A percentile compares a stretch with the other conserved stretches of the same genome.
Conservation (phyloP, 257 asterid species). For the Ajuga chamaepitys region DNA sequence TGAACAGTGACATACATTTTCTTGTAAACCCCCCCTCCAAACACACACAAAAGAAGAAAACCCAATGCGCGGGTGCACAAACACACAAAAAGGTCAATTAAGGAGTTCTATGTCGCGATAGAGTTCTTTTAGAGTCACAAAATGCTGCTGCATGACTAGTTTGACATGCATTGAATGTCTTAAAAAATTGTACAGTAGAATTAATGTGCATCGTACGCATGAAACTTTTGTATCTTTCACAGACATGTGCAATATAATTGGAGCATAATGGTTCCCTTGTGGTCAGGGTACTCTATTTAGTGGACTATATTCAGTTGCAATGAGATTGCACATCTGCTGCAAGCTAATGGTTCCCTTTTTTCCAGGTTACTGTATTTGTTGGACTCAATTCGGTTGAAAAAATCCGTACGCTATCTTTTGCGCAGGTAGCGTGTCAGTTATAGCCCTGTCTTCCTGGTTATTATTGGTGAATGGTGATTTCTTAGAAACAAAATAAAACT, state of each 20-base stretch:
- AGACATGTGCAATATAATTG: neutral
- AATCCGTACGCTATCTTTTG: too few species aligned
- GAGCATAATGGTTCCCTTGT: neutral
- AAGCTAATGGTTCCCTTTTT: neutral
- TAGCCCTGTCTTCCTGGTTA: too few species aligned
- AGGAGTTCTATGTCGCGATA: neutral
- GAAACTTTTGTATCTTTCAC: neutral
- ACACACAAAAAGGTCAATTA: neutral
- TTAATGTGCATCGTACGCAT: neutral
- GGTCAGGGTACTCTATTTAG: neutral
- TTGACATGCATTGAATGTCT: constrained; percentile 5
- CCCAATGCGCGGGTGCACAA: too few species aligned
- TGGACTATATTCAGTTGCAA: neutral
- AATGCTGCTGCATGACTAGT: constrained; percentile 6
- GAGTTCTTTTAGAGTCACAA: neutral
- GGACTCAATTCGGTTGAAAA: neutral
- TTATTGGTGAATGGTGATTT: too few species aligned
- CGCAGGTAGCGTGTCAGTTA: neutral
- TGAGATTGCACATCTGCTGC: neutral
- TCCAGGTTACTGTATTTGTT: neutral
- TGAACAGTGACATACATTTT: neutral
- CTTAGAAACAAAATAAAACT: neutral
- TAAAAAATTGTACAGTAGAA: neutral
- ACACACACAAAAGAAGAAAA: too few species aligned
- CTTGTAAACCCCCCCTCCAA: neutral